Base-by-base conservation (phyloP, 2,329 filamentous ascomycete genomes). In the Cordyceps militaris region DNA sequence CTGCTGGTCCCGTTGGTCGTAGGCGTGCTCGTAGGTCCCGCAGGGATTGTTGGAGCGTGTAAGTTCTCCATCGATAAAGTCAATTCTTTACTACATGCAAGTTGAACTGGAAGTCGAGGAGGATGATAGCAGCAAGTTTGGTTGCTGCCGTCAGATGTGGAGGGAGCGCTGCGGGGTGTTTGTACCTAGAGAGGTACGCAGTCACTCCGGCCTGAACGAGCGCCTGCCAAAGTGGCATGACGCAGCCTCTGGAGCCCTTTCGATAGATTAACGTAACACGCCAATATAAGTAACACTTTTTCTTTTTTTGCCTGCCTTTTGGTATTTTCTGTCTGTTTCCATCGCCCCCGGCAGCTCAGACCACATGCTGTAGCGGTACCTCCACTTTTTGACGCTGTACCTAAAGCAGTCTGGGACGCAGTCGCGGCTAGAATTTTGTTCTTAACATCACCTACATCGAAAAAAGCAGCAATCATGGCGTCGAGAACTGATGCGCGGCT, bases 401-500 rank as follows among this genome's bases (percentile, higher is more conserved):
- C 40, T 42, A 21, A 13, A 30, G 23, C n/a, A 21, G 32, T 26
- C 32, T 34, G 10, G 38, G 32, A 43, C 40, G 14, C 53, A 38
- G 14, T 30, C 16, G 9, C 23, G 23, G 24, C 43, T 16, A 36
- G 28, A 11, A 21, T 43, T 26, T 26, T 23, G 6, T 16, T 30
- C 32, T 34, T 26, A 24, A 21, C 55, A 50, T 44, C 55, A 24
- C n/a, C 10, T 14, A 9, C 16, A n/a, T n/a, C 26, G 13, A 19
- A 26, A 28, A 14, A 11, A 8, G 2, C 24, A 11, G 36, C 64
- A 67, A 76, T 62, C 63, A 94, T 94, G 90, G 87, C 89, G 65
- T 86, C 87, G 56, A 88, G 85, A 63, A 90, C 94, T 61, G 93
- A 97, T 73, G 87, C 89, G 63, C 96, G 95, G 78, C 83, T 96